These are phyloP conservation scores for Telfairia occidentalis DNA, from an alignment of 331 rosid species.

Conservation along the genomic window DNA sequence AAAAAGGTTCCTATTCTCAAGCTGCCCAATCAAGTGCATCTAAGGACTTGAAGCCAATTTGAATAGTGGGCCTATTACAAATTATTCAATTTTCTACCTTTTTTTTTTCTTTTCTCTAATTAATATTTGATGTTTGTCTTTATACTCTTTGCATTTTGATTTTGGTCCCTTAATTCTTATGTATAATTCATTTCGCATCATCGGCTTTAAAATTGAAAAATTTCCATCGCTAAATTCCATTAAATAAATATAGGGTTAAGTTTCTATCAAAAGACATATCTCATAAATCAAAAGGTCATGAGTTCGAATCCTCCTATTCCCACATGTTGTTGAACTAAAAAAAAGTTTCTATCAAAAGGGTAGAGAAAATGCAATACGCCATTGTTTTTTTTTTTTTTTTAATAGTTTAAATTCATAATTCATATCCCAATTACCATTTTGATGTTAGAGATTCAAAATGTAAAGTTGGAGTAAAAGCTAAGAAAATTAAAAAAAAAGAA, in stretches of 20 bases:
- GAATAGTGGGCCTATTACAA: neutral
- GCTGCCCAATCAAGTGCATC: neutral
- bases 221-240: neutral
- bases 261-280: too few species aligned
- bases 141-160: neutral
- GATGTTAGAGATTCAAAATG: neutral
- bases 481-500: too few species aligned
- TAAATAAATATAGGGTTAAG: neutral
- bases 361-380: too few species aligned
- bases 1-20: neutral
- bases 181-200: neutral
- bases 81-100: neutral
- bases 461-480: too few species aligned
- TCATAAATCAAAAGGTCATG: too few species aligned
- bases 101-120: neutral
- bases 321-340: too few species aligned
- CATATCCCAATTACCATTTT: too few species aligned
- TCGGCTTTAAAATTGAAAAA: neutral
- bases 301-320: too few species aligned
- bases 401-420: too few species aligned
- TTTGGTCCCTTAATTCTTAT: neutral
- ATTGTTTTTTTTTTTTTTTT: too few species aligned
- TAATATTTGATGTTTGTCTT: neutral
- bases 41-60: neutral
- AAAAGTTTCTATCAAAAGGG: too few species aligned